Evolutionary conservation across 768 basidiomycete species (phyloP).

Genomic region (Hygrophoropsis aurantiaca): DNA sequence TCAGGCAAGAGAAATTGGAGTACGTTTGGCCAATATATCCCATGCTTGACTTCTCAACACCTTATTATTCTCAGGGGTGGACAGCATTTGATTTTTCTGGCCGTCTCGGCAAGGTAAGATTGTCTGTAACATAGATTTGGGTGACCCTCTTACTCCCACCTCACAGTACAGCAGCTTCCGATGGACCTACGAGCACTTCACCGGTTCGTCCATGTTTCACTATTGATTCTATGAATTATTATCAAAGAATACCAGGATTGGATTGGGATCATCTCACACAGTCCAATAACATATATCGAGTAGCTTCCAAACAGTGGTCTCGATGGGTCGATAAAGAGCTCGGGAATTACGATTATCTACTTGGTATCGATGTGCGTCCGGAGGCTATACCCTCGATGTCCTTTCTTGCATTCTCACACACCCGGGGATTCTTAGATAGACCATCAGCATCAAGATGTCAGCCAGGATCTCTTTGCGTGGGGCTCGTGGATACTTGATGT

Average conservation of each 20-base stretch:
- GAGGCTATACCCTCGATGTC: not conserved
- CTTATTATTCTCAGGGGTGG: conserved; percentile 57
- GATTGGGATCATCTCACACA: conserved; percentile 79
- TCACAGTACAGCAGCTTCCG: conserved; percentile 65
- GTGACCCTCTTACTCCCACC: conserved; percentile 5
- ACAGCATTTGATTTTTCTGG: conserved; percentile 86
- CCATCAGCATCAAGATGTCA: conserved; percentile 79
- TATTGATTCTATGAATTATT: not conserved
- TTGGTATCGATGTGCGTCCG: conserved; percentile 64
- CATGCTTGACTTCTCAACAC: not conserved
- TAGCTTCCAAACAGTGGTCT: conserved; percentile 78
- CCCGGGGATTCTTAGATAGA: conserved; percentile 57
- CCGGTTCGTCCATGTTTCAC: conserved; percentile 43
- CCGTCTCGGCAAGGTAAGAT: conserved; percentile 62
- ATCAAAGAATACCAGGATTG: conserved; percentile 48
- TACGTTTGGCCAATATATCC: conserved; percentile 24
- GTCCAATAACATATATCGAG: conserved; percentile 68
- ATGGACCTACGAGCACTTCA: conserved; percentile 81
- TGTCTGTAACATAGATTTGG: conserved; percentile 11
- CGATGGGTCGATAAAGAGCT: conserved; percentile 74
- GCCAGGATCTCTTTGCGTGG: conserved; percentile 74
- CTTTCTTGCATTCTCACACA: conserved; percentile 4
- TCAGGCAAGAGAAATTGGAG: conserved; percentile 65
- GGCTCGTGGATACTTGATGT: conserved; percentile 73
- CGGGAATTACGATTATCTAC: conserved; percentile 86